Percentiles rank a stretch among this genome's conserved stretches.
These are phyloP conservation scores for Hymenoscyphus salicellus DNA, from an alignment of 2,329 filamentous ascomycete species.

Conservation along the genomic window DNA sequence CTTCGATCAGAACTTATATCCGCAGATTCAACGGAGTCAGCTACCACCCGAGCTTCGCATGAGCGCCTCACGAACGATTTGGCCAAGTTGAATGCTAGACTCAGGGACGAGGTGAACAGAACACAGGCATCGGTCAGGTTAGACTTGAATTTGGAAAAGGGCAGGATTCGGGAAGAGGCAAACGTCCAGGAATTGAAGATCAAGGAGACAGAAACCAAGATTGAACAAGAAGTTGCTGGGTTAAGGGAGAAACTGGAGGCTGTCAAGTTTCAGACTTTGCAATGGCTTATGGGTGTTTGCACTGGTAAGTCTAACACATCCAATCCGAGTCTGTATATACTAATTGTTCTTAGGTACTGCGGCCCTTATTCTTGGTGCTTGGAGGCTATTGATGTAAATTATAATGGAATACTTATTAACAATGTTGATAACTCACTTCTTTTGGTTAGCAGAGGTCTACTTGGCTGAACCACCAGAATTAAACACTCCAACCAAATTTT, in stretches of 20 bases:
- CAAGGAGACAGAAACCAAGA: constrained; percentile 97
- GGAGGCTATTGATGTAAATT: constrained; percentile 63
- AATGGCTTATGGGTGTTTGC: constrained; percentile 92
- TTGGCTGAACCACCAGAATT: not conserved
- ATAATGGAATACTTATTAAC: not conserved
- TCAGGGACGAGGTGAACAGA: constrained; percentile 89
- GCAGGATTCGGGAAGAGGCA: constrained; percentile 90
- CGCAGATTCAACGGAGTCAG: constrained; percentile 85
- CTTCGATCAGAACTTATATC: constrained; percentile 90
- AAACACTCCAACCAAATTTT: not conserved
- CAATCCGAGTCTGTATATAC: constrained; percentile 2
- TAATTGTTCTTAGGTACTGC: constrained; percentile 46
- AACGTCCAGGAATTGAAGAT: constrained; percentile 96
- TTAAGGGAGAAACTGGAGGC: constrained; percentile 89
- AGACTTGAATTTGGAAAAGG: constrained; percentile 95
- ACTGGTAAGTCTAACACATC: constrained; percentile 44
- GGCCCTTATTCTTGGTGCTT: constrained; percentile 65
- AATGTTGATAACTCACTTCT: not conserved
- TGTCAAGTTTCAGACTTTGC: constrained; percentile 95
- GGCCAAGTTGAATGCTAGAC: constrained; percentile 82
- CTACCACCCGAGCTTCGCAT: constrained; percentile 83
- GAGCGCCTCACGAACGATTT: constrained; percentile 93
- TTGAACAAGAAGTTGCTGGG: constrained; percentile 93
- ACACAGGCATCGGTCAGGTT: constrained; percentile 91
- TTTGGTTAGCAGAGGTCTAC: not conserved